These are phyloP conservation scores for Naematelia aurantialba DNA, from an alignment of 768 basidiomycete species.

Conservation along the genomic window DNA sequence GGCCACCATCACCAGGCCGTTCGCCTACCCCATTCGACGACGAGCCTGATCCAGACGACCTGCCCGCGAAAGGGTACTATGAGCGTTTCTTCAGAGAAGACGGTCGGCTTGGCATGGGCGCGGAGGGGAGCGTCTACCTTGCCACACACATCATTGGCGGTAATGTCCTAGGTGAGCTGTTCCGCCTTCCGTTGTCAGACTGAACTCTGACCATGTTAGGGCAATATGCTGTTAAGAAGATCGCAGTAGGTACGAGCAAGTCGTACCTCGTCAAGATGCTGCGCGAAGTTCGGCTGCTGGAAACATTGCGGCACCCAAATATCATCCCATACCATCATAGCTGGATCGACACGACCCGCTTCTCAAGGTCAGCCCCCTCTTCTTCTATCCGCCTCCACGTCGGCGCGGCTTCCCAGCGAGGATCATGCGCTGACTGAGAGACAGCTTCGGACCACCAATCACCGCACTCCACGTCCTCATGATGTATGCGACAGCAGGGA, in stretches of 20 bases:
- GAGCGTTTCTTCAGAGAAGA: constrained; percentile 89
- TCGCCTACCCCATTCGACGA: constrained; percentile 4
- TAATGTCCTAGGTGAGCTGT: constrained; percentile 66
- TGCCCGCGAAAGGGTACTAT: constrained; percentile 81
- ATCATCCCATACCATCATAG: constrained; percentile 95
- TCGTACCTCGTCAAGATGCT: constrained; percentile 77
- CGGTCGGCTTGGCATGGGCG: constrained; percentile 85
- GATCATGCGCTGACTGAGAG: not conserved
- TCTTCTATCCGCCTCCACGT: not conserved
- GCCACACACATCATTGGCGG: constrained; percentile 78
- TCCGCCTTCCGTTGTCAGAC: not conserved
- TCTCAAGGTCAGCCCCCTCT: constrained; percentile 56
- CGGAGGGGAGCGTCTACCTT: constrained; percentile 78
- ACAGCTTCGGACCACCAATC: constrained; percentile 75
- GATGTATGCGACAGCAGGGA: constrained; percentile 52
- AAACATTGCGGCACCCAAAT: constrained; percentile 81
- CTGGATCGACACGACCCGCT: constrained; percentile 81
- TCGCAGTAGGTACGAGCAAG: constrained; percentile 87
- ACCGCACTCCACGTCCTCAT: constrained; percentile 68
- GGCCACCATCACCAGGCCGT: constrained; percentile 19
- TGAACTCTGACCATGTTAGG: constrained; percentile 12
- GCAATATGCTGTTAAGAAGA: constrained; percentile 87
- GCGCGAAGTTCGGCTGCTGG: constrained; percentile 79
- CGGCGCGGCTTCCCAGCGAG: too few relatives aligned
- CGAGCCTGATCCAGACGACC: constrained; percentile 13